phyloP scores from a whole-genome alignment of 2,329 filamentous ascomycete species.

The Helotiales sp. region DNA sequence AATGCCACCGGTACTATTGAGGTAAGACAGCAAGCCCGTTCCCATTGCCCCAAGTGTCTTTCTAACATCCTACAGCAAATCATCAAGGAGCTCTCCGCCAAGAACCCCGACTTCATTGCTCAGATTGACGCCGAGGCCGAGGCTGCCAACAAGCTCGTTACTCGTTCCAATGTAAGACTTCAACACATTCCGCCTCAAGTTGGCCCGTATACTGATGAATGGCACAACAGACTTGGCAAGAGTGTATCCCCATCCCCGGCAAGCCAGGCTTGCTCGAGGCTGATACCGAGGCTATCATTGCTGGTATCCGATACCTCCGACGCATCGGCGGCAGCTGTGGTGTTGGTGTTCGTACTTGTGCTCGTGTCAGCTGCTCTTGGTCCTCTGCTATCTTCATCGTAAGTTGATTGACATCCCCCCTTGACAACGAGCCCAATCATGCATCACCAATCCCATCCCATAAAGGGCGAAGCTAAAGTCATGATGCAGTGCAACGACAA shows the following conservation, averaged over 20 bases:
- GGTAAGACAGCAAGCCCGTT: not conserved
- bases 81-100: not conserved
- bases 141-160: not conserved
- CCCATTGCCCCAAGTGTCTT: not conserved
- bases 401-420: not conserved
- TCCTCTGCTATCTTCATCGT: not conserved
- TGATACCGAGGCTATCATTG: not conserved
- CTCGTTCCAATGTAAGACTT: not conserved
- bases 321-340: not conserved
- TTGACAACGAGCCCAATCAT: too few relatives aligned
- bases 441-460: too few relatives aligned
- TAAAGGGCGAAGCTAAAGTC: not conserved
- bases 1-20: not conserved
- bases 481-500: not conserved
- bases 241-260: not conserved
- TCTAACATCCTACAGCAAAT: not conserved
- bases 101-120: not conserved
- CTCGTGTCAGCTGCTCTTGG: constrained; percentile 1
- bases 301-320: not conserved
- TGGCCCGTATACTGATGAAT: not conserved
- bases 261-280: not conserved
- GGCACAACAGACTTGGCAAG: not conserved
- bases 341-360: not conserved
- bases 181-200: not conserved
- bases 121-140: too few relatives aligned